These are phyloP conservation scores for Hyphopichia buzzinii DNA, from an alignment of 1,139 yeast genomes.

Conservation along the genomic window DNA sequence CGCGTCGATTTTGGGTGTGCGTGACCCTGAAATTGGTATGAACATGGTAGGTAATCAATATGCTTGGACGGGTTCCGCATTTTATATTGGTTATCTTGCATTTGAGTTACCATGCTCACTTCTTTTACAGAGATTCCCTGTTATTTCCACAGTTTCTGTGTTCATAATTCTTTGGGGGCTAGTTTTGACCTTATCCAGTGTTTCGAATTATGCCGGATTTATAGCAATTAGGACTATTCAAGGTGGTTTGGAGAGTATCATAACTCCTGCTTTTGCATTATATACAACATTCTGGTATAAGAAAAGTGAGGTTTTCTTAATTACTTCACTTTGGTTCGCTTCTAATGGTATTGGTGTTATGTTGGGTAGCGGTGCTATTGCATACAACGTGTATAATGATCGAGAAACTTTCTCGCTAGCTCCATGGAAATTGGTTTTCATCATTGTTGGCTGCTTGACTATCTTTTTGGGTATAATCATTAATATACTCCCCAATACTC, in stretches of 20 bases:
- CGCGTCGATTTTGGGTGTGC: constrained; percentile 62
- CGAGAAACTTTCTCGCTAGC: constrained; percentile 16
- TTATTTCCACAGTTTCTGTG: constrained; percentile 23
- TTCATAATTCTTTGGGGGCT: constrained; percentile 31
- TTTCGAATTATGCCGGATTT: constrained; percentile 29
- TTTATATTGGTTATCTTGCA: constrained; percentile 51
- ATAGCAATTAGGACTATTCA: constrained; percentile 32
- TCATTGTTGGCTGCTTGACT: constrained; percentile 30
- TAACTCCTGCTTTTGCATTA: constrained; percentile 58
- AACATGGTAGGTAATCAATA: constrained; percentile 40
- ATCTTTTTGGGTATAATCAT: constrained; percentile 23
- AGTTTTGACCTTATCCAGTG: constrained; percentile 26
- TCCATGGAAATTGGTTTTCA: constrained; percentile 33
- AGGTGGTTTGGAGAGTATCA: constrained; percentile 55
- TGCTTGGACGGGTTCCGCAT: constrained; percentile 57
- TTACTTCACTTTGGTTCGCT: constrained; percentile 29
- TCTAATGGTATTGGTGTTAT: constrained; percentile 31
- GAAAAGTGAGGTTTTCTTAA: constrained; percentile 20
- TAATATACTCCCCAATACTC: constrained; percentile 31
- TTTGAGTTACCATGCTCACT: constrained; percentile 47
- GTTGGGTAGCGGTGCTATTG: constrained; percentile 24
- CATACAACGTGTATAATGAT: constrained; percentile 19
- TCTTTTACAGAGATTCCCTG: constrained; percentile 36
- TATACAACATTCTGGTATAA: constrained; percentile 35
- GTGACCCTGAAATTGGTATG: constrained; percentile 44